Conservation (phyloP, 2,329 filamentous ascomycete species). For the Penicillium sp. region DNA sequence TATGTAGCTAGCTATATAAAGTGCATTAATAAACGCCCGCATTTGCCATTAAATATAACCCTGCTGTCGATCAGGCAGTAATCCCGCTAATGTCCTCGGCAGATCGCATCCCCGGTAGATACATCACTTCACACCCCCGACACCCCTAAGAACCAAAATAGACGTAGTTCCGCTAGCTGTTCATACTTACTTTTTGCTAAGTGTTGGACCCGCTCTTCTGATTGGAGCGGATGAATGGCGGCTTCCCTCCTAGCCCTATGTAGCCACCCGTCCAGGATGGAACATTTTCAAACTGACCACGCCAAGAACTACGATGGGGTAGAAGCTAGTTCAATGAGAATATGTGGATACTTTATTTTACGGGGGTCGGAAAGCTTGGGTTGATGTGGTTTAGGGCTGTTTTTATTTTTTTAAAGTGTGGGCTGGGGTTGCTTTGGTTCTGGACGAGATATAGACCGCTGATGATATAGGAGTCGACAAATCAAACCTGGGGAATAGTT, state of each 20-base stretch:
- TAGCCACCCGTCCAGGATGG: conserved; percentile 27
- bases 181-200: conserved; percentile 11
- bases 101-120: conserved; percentile 15
- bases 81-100: conserved; percentile 4
- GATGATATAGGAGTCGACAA: neutral
- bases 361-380: neutral
- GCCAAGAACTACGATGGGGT: conserved; percentile 7
- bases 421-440: conserved; percentile 15
- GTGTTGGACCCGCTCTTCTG: conserved; percentile 5
- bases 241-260: conserved; percentile 29
- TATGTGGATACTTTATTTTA: neutral
- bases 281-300: conserved; percentile 22
- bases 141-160: neutral
- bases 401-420: neutral
- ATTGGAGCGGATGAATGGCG: conserved; percentile 19
- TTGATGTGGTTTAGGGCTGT: conserved; percentile 16
- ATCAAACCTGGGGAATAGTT: neutral
- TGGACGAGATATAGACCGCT: conserved; percentile 4
- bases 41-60: neutral
- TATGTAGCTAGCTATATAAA: too few relatives aligned
- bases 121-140: conserved; percentile 10
- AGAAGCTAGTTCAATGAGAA: neutral
- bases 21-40: too few relatives aligned
- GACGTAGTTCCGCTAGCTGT: neutral
- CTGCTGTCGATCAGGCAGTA: neutral